Base-by-base conservation (phyloP, 2,329 filamentous ascomycete genomes). In the Atkinsonella texensis region DNA sequence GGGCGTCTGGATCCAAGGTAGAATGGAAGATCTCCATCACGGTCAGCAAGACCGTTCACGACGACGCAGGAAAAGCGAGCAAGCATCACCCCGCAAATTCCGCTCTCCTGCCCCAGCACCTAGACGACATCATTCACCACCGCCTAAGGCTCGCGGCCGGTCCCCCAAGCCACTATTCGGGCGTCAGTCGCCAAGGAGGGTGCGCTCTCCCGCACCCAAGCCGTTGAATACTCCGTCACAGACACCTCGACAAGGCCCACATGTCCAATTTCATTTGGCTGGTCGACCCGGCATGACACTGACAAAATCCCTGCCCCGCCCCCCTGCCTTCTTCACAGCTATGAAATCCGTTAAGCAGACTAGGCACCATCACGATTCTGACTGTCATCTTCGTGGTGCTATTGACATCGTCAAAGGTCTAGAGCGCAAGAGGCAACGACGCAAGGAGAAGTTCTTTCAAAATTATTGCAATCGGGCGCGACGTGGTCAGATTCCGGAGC, bases 371-470 rank as follows among this genome's bases (percentile, higher is more conserved):
- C 55, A 61, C 33, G 59, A 64, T 6, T 62, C 63, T 47, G 77
- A 84, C 48, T 71, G 81, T 42, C 89, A 93, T 56, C 79, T 88
- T 10, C 86, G 93, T 56, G 89, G 89, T n/a, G 90, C 93, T 38
- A 94, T 98, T 58, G 93, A 97, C 68, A 98, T 96, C 55, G 87
- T 96, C 68, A 95, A 95, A 67, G 93, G 93, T 9, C 79, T 98
- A 1, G 93, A 98, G 72, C 85, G 87, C 69, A 97, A 95, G 73
- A 85, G 90, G 28, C 87, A 93, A 71, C 84, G 93, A 57, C 86
- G 93, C 59, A 89, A 86, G 70, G 90, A 97, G 69, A 95, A 96
- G 69, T 86, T 89, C 62, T 85, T 87, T 65, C 85, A 90, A 61
- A 93, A 95, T 66, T 85, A 91, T 63, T 94, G 87, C 71, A 84